Percentiles rank a stretch among this genome's conserved stretches.
Conservation (phyloP, 257 asterid species). For the Solanum chilense region DNA sequence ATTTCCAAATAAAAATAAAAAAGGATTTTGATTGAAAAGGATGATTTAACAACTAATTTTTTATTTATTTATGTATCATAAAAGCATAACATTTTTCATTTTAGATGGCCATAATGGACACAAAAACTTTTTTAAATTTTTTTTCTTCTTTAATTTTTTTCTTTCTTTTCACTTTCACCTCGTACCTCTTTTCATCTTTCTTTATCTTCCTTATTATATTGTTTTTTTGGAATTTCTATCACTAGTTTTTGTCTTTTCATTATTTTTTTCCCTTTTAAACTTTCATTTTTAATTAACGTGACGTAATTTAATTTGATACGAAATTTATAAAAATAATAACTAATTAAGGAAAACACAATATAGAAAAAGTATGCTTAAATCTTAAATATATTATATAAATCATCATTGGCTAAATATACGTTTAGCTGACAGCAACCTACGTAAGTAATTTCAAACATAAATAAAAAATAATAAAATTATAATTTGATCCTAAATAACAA, state of each 20-base stretch:
- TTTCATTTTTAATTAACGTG: neutral
- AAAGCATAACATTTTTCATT: neutral
- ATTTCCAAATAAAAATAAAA: neutral
- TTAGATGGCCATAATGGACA: neutral
- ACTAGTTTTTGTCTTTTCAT: neutral
- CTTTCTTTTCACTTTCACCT: neutral
- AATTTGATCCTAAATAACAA: neutral
- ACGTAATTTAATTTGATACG: neutral
- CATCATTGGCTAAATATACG: neutral
- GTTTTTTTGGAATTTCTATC: neutral
- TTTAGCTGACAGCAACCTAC: neutral
- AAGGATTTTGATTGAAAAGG: neutral
- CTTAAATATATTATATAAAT: neutral
- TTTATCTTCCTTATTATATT: neutral
- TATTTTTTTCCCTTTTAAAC: neutral
- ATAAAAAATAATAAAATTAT: neutral
- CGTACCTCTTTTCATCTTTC: neutral
- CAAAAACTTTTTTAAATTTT: neutral
- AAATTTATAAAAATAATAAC: neutral
- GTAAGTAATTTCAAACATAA: neutral
- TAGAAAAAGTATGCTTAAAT: neutral
- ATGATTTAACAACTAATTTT: neutral
- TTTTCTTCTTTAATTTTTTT: neutral
- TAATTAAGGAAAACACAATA: neutral
- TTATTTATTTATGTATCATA: neutral